Conservation (phyloP, 2,329 filamentous ascomycete genomes). For the Trichoderma sp. region DNA sequence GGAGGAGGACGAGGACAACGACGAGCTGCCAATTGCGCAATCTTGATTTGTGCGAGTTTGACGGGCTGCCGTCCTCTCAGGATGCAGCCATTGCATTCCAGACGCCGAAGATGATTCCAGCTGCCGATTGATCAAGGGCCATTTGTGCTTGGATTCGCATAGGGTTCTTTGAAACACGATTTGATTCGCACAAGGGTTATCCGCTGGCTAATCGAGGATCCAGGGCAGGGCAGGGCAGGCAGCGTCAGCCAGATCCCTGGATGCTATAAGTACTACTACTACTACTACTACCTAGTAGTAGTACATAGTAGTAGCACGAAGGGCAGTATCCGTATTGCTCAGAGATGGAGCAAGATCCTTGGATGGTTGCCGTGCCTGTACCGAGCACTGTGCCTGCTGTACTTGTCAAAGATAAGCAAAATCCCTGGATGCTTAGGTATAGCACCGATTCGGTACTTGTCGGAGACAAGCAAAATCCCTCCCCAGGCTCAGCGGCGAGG, state of each 20-base stretch:
- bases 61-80: not conserved
- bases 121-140: not conserved
- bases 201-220: not conserved
- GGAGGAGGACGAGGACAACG: no score
- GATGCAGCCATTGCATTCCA: not conserved
- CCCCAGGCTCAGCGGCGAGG: not conserved
- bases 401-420: no score
- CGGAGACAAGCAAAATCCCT: not conserved
- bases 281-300: no score
- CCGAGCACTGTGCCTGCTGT: no score
- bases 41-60: not conserved
- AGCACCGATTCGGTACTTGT: no score
- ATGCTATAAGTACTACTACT: no score
- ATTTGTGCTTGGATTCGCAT: not conserved
- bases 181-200: not conserved
- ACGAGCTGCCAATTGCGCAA: not conserved
- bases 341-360: no score
- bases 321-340: no score
- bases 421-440: slow-evolving; percentile 1
- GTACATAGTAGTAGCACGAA: no score
- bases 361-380: no score
- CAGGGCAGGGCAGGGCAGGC: not conserved
- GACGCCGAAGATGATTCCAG: not conserved
- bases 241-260: slow-evolving; percentile 10
- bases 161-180: not conserved